These are phyloP conservation scores for Amphichorda felina DNA, from an alignment of 2,329 filamentous ascomycete genomes.

Conservation along the genomic window DNA sequence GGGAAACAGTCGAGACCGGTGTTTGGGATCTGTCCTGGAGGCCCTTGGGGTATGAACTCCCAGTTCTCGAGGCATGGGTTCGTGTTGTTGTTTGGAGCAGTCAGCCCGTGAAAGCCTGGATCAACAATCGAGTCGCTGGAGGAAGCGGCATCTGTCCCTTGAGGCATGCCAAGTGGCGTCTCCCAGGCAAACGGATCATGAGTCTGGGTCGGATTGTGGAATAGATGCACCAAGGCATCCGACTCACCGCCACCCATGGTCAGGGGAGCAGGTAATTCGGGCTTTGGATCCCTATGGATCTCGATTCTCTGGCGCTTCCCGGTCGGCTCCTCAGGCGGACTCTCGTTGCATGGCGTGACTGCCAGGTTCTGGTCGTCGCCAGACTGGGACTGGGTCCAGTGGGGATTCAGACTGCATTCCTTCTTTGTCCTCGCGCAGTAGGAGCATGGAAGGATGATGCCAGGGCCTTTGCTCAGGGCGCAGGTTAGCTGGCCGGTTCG, in stretches of 20 bases:
- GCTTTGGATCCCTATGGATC: not conserved
- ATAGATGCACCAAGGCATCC: not conserved
- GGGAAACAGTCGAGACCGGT: not conserved
- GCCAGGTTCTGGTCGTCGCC: too few relatives aligned
- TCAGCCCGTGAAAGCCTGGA: not conserved
- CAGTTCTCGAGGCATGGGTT: not conserved
- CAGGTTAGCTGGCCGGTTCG: too few relatives aligned
- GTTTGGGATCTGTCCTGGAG: not conserved
- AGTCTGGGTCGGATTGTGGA: not conserved
- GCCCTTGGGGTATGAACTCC: not conserved
- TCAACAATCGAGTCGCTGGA: not conserved
- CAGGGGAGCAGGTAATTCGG: not conserved
- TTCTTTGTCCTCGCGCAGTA: slow-evolving; percentile 11
- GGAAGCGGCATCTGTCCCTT: not conserved
- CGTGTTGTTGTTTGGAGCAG: not conserved
- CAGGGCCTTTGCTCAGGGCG: not conserved
- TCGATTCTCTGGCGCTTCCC: too few relatives aligned
- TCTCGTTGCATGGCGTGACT: too few relatives aligned
- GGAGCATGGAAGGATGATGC: slow-evolving; percentile 7
- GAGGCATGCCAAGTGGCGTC: not conserved
- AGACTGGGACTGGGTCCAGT: slow-evolving; percentile 7
- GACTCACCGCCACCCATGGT: not conserved
- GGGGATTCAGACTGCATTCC: slow-evolving; percentile 7
- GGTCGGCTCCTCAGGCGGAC: too few relatives aligned
- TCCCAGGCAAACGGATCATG: not conserved